Percentiles rank a stretch among this genome's conserved stretches.
These are phyloP conservation scores for Leccinum uliginosum DNA, from an alignment of 768 basidiomycete species.

Conservation along the genomic window DNA sequence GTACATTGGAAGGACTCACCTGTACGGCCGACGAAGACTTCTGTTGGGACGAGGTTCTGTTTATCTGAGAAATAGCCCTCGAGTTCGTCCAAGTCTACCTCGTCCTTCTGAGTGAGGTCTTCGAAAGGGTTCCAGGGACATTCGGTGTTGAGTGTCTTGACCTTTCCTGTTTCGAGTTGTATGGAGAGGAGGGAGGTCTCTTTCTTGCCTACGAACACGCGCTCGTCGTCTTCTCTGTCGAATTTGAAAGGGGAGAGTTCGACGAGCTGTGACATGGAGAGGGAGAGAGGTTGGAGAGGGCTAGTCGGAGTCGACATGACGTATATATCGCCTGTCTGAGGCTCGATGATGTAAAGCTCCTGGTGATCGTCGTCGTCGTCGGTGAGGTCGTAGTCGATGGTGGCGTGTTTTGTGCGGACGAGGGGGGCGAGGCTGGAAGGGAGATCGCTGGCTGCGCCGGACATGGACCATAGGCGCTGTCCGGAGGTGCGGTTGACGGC, in stretches of 20 bases:
- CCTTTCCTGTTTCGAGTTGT: conserved; percentile 73
- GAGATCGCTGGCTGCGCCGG: conserved; percentile 45
- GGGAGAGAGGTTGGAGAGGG: conserved; percentile 81
- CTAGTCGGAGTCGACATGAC: conserved; percentile 67
- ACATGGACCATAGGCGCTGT: conserved; percentile 83
- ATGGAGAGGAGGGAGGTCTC: conserved; percentile 77
- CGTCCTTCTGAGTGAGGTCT: conserved; percentile 41
- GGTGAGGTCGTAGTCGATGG: conserved; percentile 52
- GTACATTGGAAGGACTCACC: conserved; percentile 36
- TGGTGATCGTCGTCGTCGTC: conserved; percentile 50
- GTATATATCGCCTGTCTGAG: conserved; percentile 91
- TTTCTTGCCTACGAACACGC: conserved; percentile 87
- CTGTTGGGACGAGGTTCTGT: conserved; percentile 29
- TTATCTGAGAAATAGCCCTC: conserved; percentile 42
- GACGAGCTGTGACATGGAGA: conserved; percentile 90
- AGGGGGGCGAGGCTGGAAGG: conserved; percentile 67
- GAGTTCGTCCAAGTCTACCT: conserved; percentile 55
- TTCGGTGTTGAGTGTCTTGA: conserved; percentile 72
- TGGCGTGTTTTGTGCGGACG: conserved; percentile 63
- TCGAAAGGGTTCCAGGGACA: conserved; percentile 74
- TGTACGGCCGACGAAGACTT: conserved; percentile 64
- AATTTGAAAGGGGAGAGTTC: conserved; percentile 85
- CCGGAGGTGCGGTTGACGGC: conserved; percentile 88
- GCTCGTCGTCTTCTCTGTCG: conserved; percentile 44
- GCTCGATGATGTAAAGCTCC: conserved; percentile 91